Evolutionary conservation across 23 red algal genomes (phyloP), one percentile per base, ranked within the genome.

Genomic region (Cyanidium caldarium): DNA sequence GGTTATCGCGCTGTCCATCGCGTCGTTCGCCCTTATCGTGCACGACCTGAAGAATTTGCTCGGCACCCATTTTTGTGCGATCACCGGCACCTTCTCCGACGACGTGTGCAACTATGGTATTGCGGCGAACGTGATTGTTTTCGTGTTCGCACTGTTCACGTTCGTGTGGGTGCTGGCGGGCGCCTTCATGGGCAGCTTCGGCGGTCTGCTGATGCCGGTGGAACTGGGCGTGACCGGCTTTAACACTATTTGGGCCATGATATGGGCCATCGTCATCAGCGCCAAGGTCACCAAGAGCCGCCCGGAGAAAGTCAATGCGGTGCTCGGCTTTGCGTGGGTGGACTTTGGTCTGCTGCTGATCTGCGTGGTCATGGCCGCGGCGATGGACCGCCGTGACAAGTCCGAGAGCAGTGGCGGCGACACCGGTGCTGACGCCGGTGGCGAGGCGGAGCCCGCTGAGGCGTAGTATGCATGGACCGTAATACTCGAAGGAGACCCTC

Each of bases 1-100:
- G 10, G 51, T 61, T 61, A 61, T 61, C 51, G 23, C 51, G 5
- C 23, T 61, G 13, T 61, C 51, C 31, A 61, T 61, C 51, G 23
- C 51, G 51, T 61, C 51, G 51, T 61, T 61, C 21, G 51, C 51
- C 7, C 51, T 61, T 61, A 61, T 61, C 21, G 51, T 61, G 51
- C 51, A 61, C 51, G 51, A 61, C 51, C 31, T 61, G 51, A 61
- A 61, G 51, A 16, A 16, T 5, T 28, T 61, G 7, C 19, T 61
- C 23, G 7, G 5, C 31, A 28, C n/a, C 31, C 51, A 61, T 61
- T 28, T 61, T 28, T 61, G 31, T 28, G 5, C 51, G 31, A n/a
- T n/a, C n/a, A 61, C 51, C 5, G 51, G 51, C 5, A 12, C 13
- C 7, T 16, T 61, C 7, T 61, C 51, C 19, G 23, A 10, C 7